Base-by-base conservation (phyloP, 345 rosid genomes). In the Corchorus olitorius region DNA sequence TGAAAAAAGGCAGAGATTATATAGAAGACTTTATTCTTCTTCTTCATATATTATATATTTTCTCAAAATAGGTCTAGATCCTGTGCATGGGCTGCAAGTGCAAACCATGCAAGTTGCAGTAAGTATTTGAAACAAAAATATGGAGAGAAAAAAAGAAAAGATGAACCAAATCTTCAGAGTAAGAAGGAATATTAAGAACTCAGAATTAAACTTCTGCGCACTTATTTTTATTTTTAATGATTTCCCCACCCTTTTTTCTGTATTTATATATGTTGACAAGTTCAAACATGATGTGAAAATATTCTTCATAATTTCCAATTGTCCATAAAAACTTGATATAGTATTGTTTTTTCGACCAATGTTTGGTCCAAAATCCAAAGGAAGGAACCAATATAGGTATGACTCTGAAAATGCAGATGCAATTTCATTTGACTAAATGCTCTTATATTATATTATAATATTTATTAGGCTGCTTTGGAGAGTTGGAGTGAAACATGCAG, bases 141-240 rank as follows among this genome's bases (percentile, higher is more conserved):
- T 54, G 11, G 15, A 8, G 15, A 33, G 27, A 15, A 73, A 55
- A 19, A 2, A 64, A n/a, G n/a, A n/a, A 65, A 73, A 49, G 45
- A 52, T 10, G 88, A 83, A 83, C 83, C 77, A 83, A 74, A 69
- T 68, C 58, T 49, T 33, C 3, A 4, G 46, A 70, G 22, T 4
- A 70, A 33, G 59, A 69, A 69, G 27, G 59, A 69, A 69, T 50
- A n/a, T n/a, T n/a, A 69, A 8, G 59, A 69, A 2, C 73, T 15
- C 27, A 45, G 49, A 69, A 27, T 27, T 27, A 27, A 50, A 50
- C 14, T 33, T 33, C 13, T 46, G 65, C 50, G 35, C 37, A 20
- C 5, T 59, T 73, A 43, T 45, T 22, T 22, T 4, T 16, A 65
- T 37, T 14, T 20, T 66, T 43, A 11, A 8, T 11, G 4, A 19